A percentile compares a stretch with the other conserved stretches of the same genome.
These are phyloP conservation scores for Hypericum androsaemum DNA, from an alignment of 345 rosid species.

Conservation along the genomic window DNA sequence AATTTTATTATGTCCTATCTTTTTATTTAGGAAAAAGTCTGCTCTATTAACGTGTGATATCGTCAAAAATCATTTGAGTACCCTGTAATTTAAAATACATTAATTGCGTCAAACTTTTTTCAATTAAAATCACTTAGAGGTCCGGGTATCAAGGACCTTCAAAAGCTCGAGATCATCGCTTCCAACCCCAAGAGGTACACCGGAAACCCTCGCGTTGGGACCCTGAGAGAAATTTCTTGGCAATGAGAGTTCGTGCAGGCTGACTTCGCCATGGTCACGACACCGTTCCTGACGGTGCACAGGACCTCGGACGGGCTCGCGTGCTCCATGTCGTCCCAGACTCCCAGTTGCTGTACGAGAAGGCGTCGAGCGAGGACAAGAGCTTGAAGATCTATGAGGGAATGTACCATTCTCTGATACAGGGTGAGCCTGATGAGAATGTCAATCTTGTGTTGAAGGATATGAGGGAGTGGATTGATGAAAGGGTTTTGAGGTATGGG, in stretches of 20 bases:
- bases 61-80: too few species aligned
- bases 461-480: constrained; percentile 96
- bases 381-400: constrained; percentile 76
- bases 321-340: constrained; percentile 60
- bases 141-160: constrained; percentile 68
- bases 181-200: constrained; percentile 76
- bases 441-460: constrained; percentile 64
- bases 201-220: constrained; percentile 84
- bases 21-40: too few species aligned
- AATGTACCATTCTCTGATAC: constrained; percentile 84
- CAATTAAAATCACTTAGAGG: too few species aligned
- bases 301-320: constrained; percentile 82
- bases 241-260: constrained; percentile 69
- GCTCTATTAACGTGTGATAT: too few species aligned
- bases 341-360: constrained; percentile 67
- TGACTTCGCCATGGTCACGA: constrained; percentile 48
- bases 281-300: constrained; percentile 61
- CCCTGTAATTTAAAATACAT: too few species aligned
- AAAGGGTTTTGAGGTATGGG: constrained; percentile 59
- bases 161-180: constrained; percentile 71
- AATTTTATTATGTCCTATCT: too few species aligned
- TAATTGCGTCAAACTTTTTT: too few species aligned
- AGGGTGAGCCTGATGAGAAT: constrained; percentile 86
- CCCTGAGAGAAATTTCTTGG: constrained; percentile 80
- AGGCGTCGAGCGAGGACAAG: constrained; percentile 65